Evolutionary conservation across 2,329 filamentous ascomycete species (phyloP), one percentile per base, ranked within the genome.

Genomic region (Endocalyx cinctus): DNA sequence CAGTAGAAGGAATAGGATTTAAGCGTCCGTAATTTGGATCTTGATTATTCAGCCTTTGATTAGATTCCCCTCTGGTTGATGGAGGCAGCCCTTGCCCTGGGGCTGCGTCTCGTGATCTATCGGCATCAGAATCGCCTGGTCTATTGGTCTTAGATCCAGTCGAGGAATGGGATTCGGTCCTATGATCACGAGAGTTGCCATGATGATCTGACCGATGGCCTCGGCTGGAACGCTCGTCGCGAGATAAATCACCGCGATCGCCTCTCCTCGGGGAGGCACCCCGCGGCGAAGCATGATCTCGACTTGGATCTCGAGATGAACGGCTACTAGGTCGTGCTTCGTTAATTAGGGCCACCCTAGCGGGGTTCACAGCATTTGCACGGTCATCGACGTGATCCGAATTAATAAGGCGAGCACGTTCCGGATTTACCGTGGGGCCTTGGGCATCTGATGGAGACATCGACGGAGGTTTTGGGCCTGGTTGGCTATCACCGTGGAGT

Each of bases 11-110:
- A 31, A 71, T 66, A 2, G 70, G 60, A 41, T 76, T 80, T 29
- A 82, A 62, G 3, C 78, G 73, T 17, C 78, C 78, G 46, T 81
- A 81, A 35, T 74, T 77, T 12, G 74, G 72, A 51, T 82, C 77
- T 43, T 77, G 70, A 39, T 74, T 69, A 34, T 62, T 64, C 14
- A 68, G 62, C 23, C 66, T 64, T 44, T 74, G 68, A 28, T 78
- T 72, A 4, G 60, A 45, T 18, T 79, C 75, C 2, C 57, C 52
- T 25, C 64, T 63, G 16, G 61, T 38, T 17, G 35, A 23, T 30
- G 52, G 31, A 37, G 49, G 43, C 11, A 37, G 42, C 36, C 55
- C 36, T 8, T 72, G 67, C 20, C 67, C 60, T 13, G 57, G 41
- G 42, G 68, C 68, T 5, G 70, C 66, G 23, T 38, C 40, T 27